phyloP scores from a whole-genome alignment of 306 rosid species.

The Senna siamea region DNA sequence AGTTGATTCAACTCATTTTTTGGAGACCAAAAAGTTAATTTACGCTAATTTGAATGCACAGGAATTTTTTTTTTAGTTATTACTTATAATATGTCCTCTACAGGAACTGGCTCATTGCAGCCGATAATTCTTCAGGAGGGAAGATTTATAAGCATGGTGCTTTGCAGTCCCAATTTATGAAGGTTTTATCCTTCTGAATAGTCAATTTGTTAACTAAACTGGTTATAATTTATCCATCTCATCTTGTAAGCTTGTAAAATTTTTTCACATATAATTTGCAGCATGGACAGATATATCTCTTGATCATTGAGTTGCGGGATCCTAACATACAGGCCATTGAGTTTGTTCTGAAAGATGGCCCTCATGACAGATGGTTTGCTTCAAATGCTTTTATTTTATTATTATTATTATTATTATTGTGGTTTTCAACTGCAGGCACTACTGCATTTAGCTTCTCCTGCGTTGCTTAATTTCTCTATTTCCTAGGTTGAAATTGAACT shows the following conservation, averaged over 20 bases:
- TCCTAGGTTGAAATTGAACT: constrained; percentile 44
- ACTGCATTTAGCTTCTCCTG: not conserved
- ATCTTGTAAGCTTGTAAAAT: not conserved
- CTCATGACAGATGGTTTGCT: constrained; percentile 40
- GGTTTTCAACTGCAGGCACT: not conserved
- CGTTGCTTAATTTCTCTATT: not conserved
- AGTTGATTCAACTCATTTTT: not conserved
- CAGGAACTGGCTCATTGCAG: constrained; percentile 44
- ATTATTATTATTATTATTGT: not conserved
- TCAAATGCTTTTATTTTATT: not conserved
- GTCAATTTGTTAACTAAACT: not conserved
- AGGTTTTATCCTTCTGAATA: constrained; percentile 27
- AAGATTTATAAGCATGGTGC: constrained; percentile 37
- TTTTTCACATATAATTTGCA: constrained; percentile 24
- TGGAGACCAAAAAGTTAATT: not conserved
- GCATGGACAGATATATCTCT: constrained; percentile 39
- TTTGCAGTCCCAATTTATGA: constrained; percentile 46
- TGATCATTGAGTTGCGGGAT: constrained; percentile 46
- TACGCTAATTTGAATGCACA: not conserved
- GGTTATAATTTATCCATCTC: not conserved
- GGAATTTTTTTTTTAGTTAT: not conserved
- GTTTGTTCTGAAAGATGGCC: constrained; percentile 49
- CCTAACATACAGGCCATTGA: constrained; percentile 44
- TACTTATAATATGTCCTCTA: not conserved
- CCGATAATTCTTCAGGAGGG: constrained; percentile 34